Evolutionary conservation across 1,139 yeast species (phyloP).

Genomic region (Magnusiomyces tetraspermus): DNA sequence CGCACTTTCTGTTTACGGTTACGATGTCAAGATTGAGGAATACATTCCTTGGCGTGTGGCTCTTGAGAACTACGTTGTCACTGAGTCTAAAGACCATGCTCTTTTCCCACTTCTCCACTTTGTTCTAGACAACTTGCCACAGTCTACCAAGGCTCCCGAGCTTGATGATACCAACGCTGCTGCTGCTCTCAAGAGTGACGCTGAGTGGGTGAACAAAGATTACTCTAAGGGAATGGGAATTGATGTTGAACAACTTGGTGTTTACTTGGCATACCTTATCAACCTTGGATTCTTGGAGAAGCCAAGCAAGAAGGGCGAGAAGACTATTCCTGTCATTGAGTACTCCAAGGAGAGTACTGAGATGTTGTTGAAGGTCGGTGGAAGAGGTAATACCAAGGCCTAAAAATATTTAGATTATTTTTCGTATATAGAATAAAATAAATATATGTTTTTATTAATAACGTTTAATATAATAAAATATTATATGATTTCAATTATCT

Average conservation of each 20-base stretch:
- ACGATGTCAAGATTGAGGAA: constrained; percentile 49
- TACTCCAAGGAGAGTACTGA: constrained; percentile 52
- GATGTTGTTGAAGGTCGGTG: constrained; percentile 72
- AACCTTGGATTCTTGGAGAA: constrained; percentile 68
- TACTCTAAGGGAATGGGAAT: constrained; percentile 65
- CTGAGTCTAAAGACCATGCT: constrained; percentile 66
- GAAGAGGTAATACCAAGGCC: constrained; percentile 42
- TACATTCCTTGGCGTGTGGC: constrained; percentile 72
- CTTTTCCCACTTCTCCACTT: constrained; percentile 88
- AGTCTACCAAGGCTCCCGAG: constrained; percentile 89
- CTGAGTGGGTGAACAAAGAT: constrained; percentile 55
- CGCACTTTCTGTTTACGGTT: constrained; percentile 61
- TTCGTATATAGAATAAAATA: background rate
- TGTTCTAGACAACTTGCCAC: constrained; percentile 85
- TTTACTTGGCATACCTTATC: constrained; percentile 69
- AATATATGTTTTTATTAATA: background rate
- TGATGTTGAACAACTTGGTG: constrained; percentile 53
- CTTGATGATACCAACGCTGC: constrained; percentile 78
- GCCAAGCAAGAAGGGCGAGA: constrained; percentile 40
- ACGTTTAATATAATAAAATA: too few relatives aligned
- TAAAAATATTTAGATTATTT: background rate
- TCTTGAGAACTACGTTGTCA: constrained; percentile 68
- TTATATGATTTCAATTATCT: too few relatives aligned
- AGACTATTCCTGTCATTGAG: constrained; percentile 48
- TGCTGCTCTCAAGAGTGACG: constrained; percentile 51